A percentile compares a stretch with the other conserved stretches of the same genome.
These are phyloP conservation scores for Secale cereale DNA, from an alignment of 176 grass and related monocot genomes.

Conservation along the genomic window DNA sequence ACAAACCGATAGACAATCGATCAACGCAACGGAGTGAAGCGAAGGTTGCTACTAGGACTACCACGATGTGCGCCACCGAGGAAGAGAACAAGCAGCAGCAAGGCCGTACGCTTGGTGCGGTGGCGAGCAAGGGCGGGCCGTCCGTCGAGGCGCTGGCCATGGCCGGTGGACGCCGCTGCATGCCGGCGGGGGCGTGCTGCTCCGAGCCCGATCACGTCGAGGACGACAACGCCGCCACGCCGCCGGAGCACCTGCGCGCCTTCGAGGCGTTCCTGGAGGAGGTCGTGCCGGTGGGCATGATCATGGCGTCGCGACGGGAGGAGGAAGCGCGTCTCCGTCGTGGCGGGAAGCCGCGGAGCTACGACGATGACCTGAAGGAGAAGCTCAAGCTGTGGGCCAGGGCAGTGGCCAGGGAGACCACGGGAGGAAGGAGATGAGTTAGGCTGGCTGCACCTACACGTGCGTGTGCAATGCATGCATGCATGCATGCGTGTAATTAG, in stretches of 20 bases:
- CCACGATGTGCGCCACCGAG: neutral
- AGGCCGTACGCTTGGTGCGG: neutral
- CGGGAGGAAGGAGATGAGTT: neutral
- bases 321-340: constrained; percentile 16
- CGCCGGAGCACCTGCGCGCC: constrained; percentile 37
- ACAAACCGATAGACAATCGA: neutral
- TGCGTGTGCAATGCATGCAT: neutral
- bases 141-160: constrained; percentile 41
- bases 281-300: constrained; percentile 40
- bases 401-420: constrained; percentile 16
- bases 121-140: neutral
- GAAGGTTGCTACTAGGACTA: neutral
- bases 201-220: neutral
- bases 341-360: neutral
- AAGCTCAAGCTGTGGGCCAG: constrained; percentile 62
- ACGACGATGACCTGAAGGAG: constrained; percentile 34
- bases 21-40: neutral
- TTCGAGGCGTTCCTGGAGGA: constrained; percentile 46
- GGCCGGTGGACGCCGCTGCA: constrained; percentile 8
- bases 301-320: constrained; percentile 18
- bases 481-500: neutral
- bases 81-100: neutral
- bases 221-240: neutral
- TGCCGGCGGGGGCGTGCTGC: neutral
- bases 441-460: neutral